phyloP scores from a whole-genome alignment of 192 early-diverging fungal species.

The Gigaspora rosea region DNA sequence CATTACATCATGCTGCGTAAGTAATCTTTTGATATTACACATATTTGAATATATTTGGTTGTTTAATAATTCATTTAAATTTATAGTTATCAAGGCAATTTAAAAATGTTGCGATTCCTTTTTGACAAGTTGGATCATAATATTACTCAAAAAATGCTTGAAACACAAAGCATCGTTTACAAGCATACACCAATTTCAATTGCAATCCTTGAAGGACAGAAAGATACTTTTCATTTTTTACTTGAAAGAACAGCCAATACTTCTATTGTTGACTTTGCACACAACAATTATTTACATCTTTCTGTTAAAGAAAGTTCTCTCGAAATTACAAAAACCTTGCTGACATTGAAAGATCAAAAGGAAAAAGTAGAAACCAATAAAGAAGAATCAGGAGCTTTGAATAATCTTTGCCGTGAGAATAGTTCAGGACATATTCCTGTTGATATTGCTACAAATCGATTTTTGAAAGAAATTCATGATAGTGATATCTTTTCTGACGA shows the following conservation, averaged over 20 bases:
- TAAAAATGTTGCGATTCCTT: neutral
- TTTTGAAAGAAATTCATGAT: neutral
- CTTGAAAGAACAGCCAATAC: neutral
- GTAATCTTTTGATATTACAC: neutral
- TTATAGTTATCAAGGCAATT: neutral
- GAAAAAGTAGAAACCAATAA: neutral
- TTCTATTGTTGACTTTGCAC: slow-evolving; percentile 8
- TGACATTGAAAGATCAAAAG: neutral
- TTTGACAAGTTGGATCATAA: neutral
- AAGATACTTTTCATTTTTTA: neutral
- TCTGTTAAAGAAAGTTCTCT: neutral
- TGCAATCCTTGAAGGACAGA: neutral
- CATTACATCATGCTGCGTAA: slow-evolving; percentile 11
- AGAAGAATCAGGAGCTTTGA: neutral
- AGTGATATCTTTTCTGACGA: no score
- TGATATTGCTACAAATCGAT: slow-evolving; percentile 1
- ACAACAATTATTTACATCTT: slow-evolving; percentile 15
- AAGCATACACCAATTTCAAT: slow-evolving; percentile 3
- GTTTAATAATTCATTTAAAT: neutral
- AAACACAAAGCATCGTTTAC: neutral
- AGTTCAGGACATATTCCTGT: slow-evolving; percentile 1
- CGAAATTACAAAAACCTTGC: neutral
- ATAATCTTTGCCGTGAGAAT: slow-evolving; percentile 5
- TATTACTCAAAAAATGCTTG: slow-evolving; percentile 1
- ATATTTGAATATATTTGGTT: no score